These are phyloP conservation scores for Rhizopus delemar DNA, from an alignment of 371 early-diverging fungal species.

Conservation along the genomic window DNA sequence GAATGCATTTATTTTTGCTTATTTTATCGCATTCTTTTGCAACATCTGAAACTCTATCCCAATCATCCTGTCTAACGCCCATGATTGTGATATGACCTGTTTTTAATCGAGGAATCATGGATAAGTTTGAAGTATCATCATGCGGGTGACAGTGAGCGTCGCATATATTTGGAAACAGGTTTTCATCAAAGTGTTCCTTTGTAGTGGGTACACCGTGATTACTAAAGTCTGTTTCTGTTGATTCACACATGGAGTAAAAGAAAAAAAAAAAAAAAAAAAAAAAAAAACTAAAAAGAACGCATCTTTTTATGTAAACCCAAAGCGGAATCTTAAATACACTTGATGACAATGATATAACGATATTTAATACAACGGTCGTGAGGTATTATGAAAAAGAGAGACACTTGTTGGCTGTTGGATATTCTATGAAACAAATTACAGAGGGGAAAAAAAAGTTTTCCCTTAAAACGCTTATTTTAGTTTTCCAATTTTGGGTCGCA, in stretches of 20 bases:
- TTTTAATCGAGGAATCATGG: constrained; percentile 30
- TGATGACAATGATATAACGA: too few species aligned
- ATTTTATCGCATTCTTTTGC: constrained; percentile 18
- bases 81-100: constrained; percentile 51
- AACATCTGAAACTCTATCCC: constrained; percentile 41
- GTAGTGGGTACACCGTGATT: constrained; percentile 19
- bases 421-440: too few species aligned
- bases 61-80: constrained; percentile 54
- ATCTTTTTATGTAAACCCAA: too few species aligned
- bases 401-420: too few species aligned
- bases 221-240: neutral
- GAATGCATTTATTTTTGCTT: constrained; percentile 31
- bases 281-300: neutral
- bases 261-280: constrained; percentile 2
- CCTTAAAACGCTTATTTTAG: neutral
- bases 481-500: constrained; percentile 1
- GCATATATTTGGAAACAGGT: constrained; percentile 27
- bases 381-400: too few species aligned
- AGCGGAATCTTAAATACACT: too few species aligned
- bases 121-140: constrained; percentile 34
- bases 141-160: constrained; percentile 57
- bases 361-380: too few species aligned
- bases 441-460: neutral
- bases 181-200: constrained; percentile 23
- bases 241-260: constrained; percentile 5